Percentiles rank a stretch among this genome's conserved stretches.
These are phyloP conservation scores for Vachellia pachyceras DNA, from an alignment of 306 rosid genomes.

Conservation along the genomic window DNA sequence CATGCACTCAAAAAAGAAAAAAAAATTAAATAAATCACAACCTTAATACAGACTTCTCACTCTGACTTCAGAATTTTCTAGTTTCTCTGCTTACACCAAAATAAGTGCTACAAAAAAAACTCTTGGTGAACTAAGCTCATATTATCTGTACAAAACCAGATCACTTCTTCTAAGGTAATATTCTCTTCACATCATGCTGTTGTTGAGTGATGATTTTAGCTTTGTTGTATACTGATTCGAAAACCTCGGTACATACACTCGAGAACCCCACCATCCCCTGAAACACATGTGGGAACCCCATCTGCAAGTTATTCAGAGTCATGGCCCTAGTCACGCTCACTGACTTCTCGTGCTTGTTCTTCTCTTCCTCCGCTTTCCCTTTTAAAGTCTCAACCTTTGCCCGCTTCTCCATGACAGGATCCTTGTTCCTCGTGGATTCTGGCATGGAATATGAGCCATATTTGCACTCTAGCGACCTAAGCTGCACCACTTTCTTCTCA, in stretches of 20 bases:
- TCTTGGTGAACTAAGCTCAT: slow-evolving; percentile 21
- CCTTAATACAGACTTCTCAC: not conserved
- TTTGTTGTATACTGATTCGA: slow-evolving; percentile 82
- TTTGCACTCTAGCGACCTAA: slow-evolving; percentile 76
- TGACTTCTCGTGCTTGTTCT: slow-evolving; percentile 74
- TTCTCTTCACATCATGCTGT: slow-evolving; percentile 49
- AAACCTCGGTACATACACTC: slow-evolving; percentile 83
- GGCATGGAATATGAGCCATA: slow-evolving; percentile 68
- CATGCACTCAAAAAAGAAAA: too few species aligned
- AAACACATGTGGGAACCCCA: slow-evolving; percentile 94
- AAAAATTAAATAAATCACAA: too few species aligned
- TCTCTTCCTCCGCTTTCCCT: slow-evolving; percentile 85
- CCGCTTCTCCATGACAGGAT: slow-evolving; percentile 71
- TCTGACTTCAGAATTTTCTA: not conserved
- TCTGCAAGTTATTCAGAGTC: slow-evolving; percentile 93
- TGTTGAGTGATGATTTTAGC: slow-evolving; percentile 55
- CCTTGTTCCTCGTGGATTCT: slow-evolving; percentile 51
- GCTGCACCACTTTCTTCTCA: slow-evolving; percentile 76
- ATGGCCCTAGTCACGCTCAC: slow-evolving; percentile 81
- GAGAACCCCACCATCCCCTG: slow-evolving; percentile 97
- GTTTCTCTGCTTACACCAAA: slow-evolving; percentile 7
- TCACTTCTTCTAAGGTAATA: slow-evolving; percentile 1
- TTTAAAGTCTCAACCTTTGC: slow-evolving; percentile 70
- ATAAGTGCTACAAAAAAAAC: not conserved
- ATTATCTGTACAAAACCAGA: slow-evolving; percentile 39